phyloP scores from a whole-genome alignment of 2,329 filamentous ascomycete genomes.

The Neonectria sp. region DNA sequence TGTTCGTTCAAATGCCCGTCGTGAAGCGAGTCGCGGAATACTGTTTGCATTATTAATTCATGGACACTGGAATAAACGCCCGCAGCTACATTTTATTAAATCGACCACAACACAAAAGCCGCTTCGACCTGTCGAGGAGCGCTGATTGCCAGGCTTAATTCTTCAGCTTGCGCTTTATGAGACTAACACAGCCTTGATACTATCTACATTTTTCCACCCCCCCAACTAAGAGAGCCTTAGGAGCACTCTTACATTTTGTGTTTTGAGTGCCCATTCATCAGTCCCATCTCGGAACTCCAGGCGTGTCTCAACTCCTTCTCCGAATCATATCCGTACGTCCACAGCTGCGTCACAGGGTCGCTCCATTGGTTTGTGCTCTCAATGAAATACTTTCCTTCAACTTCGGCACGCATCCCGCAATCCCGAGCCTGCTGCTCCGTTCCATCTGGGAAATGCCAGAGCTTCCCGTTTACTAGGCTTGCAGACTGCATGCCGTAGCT shows the following conservation, averaged over 20 bases:
- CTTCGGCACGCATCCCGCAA: slow-evolving; percentile 57
- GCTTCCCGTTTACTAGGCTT: slow-evolving; percentile 60
- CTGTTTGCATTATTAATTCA: no score
- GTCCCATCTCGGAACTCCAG: background rate
- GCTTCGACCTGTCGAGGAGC: no score
- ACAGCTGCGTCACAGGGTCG: slow-evolving; percentile 61
- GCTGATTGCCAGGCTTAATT: no score
- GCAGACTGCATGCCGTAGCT: slow-evolving; percentile 59
- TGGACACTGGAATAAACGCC: no score
- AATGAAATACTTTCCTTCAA: slow-evolving; percentile 53
- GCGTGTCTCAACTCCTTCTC: slow-evolving; percentile 51
- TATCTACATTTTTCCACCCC: no score
- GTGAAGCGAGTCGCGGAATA: no score
- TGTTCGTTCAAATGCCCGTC: background rate
- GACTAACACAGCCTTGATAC: no score
- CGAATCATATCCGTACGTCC: slow-evolving; percentile 66
- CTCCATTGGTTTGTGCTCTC: slow-evolving; percentile 65
- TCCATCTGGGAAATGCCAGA: slow-evolving; percentile 64
- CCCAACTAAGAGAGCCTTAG: no score
- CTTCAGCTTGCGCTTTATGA: no score
- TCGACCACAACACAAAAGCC: no score
- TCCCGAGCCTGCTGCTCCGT: slow-evolving; percentile 59
- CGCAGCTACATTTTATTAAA: no score
- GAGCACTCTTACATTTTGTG: no score
- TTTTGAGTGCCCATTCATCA: background rate